phyloP scores from a whole-genome alignment of 2,329 filamentous ascomycete species.

The Decorospora gaudefroyi region DNA sequence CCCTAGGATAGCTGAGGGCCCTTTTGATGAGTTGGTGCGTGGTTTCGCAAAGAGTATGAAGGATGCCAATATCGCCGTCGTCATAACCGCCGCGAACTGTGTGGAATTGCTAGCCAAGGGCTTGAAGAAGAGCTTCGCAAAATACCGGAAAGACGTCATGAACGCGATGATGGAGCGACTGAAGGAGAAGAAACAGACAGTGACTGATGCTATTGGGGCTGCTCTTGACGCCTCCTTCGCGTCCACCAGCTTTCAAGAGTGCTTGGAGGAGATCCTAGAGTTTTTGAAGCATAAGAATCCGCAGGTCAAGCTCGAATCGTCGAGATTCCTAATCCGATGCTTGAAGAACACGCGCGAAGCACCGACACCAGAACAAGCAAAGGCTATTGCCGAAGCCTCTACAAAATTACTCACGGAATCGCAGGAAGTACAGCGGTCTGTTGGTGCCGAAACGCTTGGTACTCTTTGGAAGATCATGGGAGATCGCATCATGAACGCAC shows the following conservation, averaged over 20 bases:
- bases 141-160: conserved; percentile 80
- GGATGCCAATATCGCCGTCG: conserved; percentile 94
- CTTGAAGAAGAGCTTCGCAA: conserved; percentile 74
- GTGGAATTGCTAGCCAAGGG: conserved; percentile 88
- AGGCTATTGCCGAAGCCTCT: conserved; percentile 80
- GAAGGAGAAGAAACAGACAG: conserved; percentile 93
- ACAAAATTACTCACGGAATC: conserved; percentile 92
- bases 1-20: conserved; percentile 87
- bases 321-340: conserved; percentile 89
- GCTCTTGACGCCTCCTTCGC: conserved; percentile 75
- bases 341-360: conserved; percentile 81
- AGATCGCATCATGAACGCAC: conserved; percentile 90
- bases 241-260: conserved; percentile 75
- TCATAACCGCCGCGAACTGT: conserved; percentile 89
- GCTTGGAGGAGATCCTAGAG: conserved; percentile 85
- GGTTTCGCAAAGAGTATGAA: conserved; percentile 96
- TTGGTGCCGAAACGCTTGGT: conserved; percentile 88
- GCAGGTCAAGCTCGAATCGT: conserved; percentile 92
- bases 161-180: conserved; percentile 90
- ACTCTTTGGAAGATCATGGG: conserved; percentile 99
- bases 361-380: conserved; percentile 81
- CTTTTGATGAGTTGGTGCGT: conserved; percentile 81
- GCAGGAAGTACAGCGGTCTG: conserved; percentile 80
- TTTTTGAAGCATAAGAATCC: conserved; percentile 94
- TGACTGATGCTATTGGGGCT: conserved; percentile 83